Conservation (phyloP, 2,329 filamentous ascomycete species). For the Teratosphaeriaceae sp. region DNA sequence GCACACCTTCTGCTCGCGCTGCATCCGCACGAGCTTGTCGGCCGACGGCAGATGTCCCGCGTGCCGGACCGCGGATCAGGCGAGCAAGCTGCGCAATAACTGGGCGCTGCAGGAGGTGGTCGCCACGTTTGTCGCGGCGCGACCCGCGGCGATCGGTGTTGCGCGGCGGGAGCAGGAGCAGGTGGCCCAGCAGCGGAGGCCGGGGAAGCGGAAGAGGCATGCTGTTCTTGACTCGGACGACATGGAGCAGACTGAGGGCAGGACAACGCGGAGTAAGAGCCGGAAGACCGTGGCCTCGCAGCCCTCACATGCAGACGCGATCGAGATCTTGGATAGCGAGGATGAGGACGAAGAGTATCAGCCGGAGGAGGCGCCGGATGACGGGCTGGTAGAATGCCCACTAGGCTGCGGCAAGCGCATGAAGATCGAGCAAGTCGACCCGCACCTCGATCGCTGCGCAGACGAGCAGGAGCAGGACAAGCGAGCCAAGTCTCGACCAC, state of each 20-base stretch:
- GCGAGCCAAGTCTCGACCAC: slow-evolving; percentile 10
- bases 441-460: slow-evolving; percentile 69
- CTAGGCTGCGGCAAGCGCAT: slow-evolving; percentile 69
- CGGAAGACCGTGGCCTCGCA: slow-evolving; percentile 26
- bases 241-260: slow-evolving; percentile 21
- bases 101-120: slow-evolving; percentile 80
- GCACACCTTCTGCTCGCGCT: slow-evolving; percentile 95
- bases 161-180: slow-evolving; percentile 40
- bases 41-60: slow-evolving; percentile 81
- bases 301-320: slow-evolving; percentile 21
- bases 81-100: slow-evolving; percentile 77
- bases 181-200: slow-evolving; percentile 12
- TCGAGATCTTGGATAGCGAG: slow-evolving; percentile 34
- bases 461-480: slow-evolving; percentile 29
- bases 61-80: slow-evolving; percentile 73
- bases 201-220: slow-evolving; percentile 51
- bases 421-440: slow-evolving; percentile 70
- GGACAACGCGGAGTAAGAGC: slow-evolving; percentile 34
- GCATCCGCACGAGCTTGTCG: slow-evolving; percentile 79
- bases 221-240: slow-evolving; percentile 26
- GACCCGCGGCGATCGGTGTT: slow-evolving; percentile 57
- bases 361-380: slow-evolving; percentile 43
- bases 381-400: slow-evolving; percentile 77
- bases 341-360: slow-evolving; percentile 28
- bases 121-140: slow-evolving; percentile 63